These are phyloP conservation scores for Zizania palustris DNA, from an alignment of 202 grass and related monocot species.

Conservation along the genomic window DNA sequence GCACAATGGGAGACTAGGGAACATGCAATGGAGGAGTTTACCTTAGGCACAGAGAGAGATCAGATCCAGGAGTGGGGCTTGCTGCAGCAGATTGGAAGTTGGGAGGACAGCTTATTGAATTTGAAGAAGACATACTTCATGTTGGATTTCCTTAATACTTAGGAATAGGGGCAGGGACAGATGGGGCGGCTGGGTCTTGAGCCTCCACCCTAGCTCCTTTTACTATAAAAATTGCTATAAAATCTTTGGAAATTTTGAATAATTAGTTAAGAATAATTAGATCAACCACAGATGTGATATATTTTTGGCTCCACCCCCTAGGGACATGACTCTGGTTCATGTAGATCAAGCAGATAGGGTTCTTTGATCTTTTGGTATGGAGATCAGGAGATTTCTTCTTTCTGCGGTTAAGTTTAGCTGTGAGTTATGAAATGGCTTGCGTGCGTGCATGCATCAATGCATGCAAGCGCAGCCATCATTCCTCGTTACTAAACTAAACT, in stretches of 20 bases:
- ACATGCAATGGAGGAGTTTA: background rate
- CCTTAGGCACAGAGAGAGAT: background rate
- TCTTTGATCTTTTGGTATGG: conserved; percentile 35
- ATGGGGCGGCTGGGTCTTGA: too few species aligned
- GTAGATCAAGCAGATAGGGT: background rate
- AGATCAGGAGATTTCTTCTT: conserved; percentile 14
- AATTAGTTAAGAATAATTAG: too few species aligned
- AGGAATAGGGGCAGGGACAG: too few species aligned
- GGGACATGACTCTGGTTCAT: conserved; percentile 18
- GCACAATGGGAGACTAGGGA: background rate
- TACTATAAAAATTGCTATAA: too few species aligned
- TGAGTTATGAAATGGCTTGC: conserved; percentile 28
- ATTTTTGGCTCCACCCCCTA: too few species aligned
- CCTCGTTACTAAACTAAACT: conserved; percentile 41
- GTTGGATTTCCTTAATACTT: conserved; percentile 17
- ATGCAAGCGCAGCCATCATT: conserved; percentile 53
- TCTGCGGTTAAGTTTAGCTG: conserved; percentile 23
- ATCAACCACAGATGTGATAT: too few species aligned
- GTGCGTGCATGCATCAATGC: conserved; percentile 44
- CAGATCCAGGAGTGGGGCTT: background rate
- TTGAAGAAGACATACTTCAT: background rate
- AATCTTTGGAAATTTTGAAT: too few species aligned
- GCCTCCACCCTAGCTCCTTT: too few species aligned
- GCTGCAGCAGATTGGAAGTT: background rate
- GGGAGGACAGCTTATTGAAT: background rate